These are phyloP conservation scores for Trichoderma citrinoviride DNA, from an alignment of 2,329 filamentous ascomycete genomes.

Conservation along the genomic window DNA sequence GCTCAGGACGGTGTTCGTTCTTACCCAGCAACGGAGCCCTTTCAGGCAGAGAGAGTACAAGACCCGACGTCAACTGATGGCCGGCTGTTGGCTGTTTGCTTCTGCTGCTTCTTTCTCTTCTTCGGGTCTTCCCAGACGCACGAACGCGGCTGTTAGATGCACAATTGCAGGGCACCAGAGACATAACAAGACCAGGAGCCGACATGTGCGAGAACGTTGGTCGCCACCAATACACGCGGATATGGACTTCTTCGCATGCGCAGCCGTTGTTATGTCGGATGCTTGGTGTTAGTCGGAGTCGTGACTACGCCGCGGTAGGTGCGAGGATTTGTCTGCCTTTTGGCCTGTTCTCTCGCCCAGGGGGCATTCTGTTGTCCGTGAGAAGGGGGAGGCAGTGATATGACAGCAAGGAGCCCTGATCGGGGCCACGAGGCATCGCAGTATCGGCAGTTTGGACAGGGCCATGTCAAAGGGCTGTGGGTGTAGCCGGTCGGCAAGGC, in stretches of 20 bases:
- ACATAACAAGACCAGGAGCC: slow-evolving; percentile 8
- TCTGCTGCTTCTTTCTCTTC: slow-evolving; percentile 15
- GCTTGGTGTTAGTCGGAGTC: slow-evolving; percentile 17
- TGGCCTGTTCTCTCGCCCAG: slow-evolving; percentile 21
- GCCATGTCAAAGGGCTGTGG: slow-evolving; percentile 30
- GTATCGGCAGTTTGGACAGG: slow-evolving; percentile 25
- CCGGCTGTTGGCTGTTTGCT: slow-evolving; percentile 24
- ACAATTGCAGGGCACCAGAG: slow-evolving; percentile 9
- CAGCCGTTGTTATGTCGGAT: slow-evolving; percentile 16
- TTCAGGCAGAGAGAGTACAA: slow-evolving; percentile 20
- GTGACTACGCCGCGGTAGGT: slow-evolving; percentile 19
- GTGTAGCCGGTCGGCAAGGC: slow-evolving; percentile 20
- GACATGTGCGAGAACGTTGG: slow-evolving; percentile 16
- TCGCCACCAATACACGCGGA: slow-evolving; percentile 5
- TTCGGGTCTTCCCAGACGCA: slow-evolving; percentile 16
- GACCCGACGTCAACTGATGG: slow-evolving; percentile 23
- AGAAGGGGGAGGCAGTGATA: slow-evolving; percentile 20
- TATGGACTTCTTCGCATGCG: background rate
- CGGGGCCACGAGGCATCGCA: slow-evolving; percentile 26
- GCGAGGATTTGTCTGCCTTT: slow-evolving; percentile 22
- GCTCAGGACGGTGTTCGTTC: slow-evolving; percentile 18
- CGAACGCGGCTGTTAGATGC: slow-evolving; percentile 17
- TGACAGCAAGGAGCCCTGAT: slow-evolving; percentile 30
- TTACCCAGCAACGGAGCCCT: slow-evolving; percentile 19
- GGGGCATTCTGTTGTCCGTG: slow-evolving; percentile 15